Evolutionary conservation across 345 rosid species (phyloP), one percentile per base, ranked within the genome.

Genomic region (Salix exigua): DNA sequence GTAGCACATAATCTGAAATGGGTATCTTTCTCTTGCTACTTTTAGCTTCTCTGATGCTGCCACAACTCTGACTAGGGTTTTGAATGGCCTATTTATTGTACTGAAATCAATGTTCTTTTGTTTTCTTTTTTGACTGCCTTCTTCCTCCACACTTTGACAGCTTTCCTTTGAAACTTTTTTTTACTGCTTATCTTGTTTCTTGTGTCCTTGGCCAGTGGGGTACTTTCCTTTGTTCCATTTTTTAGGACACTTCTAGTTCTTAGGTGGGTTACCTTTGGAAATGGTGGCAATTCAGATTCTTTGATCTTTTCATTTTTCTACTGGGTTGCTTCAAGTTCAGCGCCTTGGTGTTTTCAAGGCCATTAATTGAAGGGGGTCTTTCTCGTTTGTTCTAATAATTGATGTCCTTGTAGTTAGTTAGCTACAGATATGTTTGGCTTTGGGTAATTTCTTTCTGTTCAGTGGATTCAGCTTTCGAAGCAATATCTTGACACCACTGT

Each of bases 1-100:
- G 91, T 83, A 81, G 89, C 81, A 73, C 90, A 89, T 88, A 92
- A 82, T 91, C 97, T 89, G 90, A 87, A 87, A 86, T 85, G 87
- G 91, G 94, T 94, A 85, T 87, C 89, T 87, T 88, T 89, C 90
- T 85, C 82, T 86, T 68, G 79, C 77, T 76, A 75, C 91, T 86
- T 86, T 89, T 87, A 66, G 75, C 76, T 80, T 72, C 82, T 78
- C 67, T 74, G 77, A 71, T 73, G 68, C 75, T 62, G 76, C 83
- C 80, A 78, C 74, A 79, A 19, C 85, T 88, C 94, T 86, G 92
- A 80, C 89, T 91, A 84, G 90, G 94, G 91, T 89, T 89, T 87
- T 85, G 79, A 78, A 83, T 73, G 82, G 78, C 71, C 70, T 82
- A 81, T 83, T 88, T 81, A 79, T 81, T 80, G 89, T 86, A 79